Conservation (phyloP, 176 grass and related monocot species). For the Oryza meridionalis region DNA sequence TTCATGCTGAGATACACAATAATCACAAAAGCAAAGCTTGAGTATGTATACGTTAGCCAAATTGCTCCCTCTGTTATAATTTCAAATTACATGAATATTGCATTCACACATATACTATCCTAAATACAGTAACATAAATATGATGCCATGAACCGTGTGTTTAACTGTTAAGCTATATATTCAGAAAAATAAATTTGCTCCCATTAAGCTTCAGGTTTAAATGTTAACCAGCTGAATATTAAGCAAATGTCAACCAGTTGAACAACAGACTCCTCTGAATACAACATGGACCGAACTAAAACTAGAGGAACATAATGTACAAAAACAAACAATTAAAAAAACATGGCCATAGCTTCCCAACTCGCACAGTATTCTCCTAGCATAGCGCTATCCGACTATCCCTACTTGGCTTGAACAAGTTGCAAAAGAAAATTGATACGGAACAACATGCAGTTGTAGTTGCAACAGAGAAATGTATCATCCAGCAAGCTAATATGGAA, state of each 20-base stretch:
- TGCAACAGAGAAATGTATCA: not conserved
- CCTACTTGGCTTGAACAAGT: slow-evolving; percentile 4
- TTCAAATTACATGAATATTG: not conserved
- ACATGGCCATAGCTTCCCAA: slow-evolving; percentile 4
- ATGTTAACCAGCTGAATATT: not conserved
- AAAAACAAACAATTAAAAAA: not conserved
- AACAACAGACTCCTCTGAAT: not conserved
- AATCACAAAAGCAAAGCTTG: not conserved
- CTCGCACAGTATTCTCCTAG: slow-evolving; percentile 6
- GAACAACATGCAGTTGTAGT: slow-evolving; percentile 19
- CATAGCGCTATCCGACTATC: not conserved
- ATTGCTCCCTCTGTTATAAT: not conserved
- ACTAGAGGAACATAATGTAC: slow-evolving; percentile 5
- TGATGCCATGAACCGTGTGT: not conserved
- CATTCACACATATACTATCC: not conserved
- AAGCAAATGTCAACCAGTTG: not conserved
- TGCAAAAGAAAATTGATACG: not conserved
- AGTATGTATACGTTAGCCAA: not conserved
- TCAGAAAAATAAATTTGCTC: not conserved
- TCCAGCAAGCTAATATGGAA: not conserved
- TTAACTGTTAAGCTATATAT: not conserved
- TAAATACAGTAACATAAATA: not conserved
- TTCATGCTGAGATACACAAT: slow-evolving; percentile 7
- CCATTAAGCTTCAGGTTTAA: not conserved
- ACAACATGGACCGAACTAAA: slow-evolving; percentile 4